Base-by-base conservation (phyloP, 2,329 filamentous ascomycete genomes). In the Colletotrichum sp. region DNA sequence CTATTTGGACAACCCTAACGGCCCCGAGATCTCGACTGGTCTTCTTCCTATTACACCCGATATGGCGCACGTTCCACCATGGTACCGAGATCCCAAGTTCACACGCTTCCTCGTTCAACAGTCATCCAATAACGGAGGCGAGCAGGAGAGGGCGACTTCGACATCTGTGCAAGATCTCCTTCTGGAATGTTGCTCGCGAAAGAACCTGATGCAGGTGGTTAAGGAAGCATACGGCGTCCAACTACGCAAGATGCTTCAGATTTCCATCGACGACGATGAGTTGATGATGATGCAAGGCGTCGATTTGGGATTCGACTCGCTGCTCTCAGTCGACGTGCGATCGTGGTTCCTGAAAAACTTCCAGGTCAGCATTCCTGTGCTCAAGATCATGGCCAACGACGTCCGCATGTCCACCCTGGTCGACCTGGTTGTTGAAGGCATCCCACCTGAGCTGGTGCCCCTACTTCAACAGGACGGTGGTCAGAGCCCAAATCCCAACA, bases 341-440 rank as follows among this genome's bases (percentile, higher is more conserved):
- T 82, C 85, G 10, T 90, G 89, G 88, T 88, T 89, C 74, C 66
- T 85, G 39, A 88, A 87, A 73, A 82, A 87, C 63, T 65, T 89
- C 0, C 77, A 83, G 2, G 80, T 86, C 2, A 85, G 89, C 65
- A 81, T 90, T 2, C 85, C 87, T 0, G 83, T 90, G 59, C 78
- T 89, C 7, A 81, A 63, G 68, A 63, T 63, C 57, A 60, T 60
- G 57, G 57, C 24, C 24, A 60, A 60, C 57, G 57, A 60, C 21
- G 52, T 57, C 57, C 21, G 24, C 24, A 60, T 60, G 57, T 28
- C 57, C 24, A 60, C 12, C 24, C 57, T 60, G 24, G 57, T 30
- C 18, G 24, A 60, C 21, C 49, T 21, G 8, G 49, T 21, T 21
- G 49, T 24, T 24, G 49, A 55, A 24, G n/a, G n/a, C 18, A 24